These are phyloP conservation scores for Talaromyces nanjingensis DNA, from an alignment of 495 filamentous ascomycete genomes.

Conservation along the genomic window DNA sequence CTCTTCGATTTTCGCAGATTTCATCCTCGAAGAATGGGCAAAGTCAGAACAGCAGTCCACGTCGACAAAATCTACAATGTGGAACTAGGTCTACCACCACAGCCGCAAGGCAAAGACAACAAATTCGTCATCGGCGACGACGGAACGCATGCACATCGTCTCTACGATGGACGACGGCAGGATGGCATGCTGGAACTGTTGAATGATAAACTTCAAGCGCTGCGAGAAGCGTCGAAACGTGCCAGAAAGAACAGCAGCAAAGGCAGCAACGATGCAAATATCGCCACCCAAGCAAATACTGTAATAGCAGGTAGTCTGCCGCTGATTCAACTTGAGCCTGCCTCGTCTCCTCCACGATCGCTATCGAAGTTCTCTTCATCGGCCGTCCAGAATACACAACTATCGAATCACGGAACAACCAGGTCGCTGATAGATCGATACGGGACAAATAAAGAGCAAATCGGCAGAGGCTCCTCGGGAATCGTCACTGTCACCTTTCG, in stretches of 20 bases:
- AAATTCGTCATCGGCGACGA: conserved; percentile 1
- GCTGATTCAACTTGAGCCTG: conserved; percentile 1
- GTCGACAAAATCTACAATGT: neutral
- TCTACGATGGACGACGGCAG: conserved; percentile 4
- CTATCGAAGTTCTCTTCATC: neutral
- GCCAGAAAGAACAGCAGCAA: neutral
- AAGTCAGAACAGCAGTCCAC: neutral
- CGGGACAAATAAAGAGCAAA: conserved; percentile 10
- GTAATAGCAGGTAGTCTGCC: neutral
- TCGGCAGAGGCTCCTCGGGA: conserved; percentile 10
- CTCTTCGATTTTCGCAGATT: too few relatives aligned
- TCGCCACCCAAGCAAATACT: neutral
- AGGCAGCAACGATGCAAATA: neutral
- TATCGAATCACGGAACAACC: neutral
- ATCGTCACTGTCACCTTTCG: conserved; percentile 7
- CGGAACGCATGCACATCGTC: conserved; percentile 9
- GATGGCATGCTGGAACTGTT: conserved; percentile 9
- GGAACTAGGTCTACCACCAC: neutral
- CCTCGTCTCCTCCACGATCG: neutral
- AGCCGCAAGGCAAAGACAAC: conserved; percentile 4
- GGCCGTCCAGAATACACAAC: neutral
- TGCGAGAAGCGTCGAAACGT: neutral
- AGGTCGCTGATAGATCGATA: conserved; percentile 6
- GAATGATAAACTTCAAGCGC: conserved; percentile 5
- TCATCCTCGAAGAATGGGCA: neutral